These are phyloP conservation scores for Erodium texanum DNA, from an alignment of 441 rosid genomes.

Conservation along the genomic window DNA sequence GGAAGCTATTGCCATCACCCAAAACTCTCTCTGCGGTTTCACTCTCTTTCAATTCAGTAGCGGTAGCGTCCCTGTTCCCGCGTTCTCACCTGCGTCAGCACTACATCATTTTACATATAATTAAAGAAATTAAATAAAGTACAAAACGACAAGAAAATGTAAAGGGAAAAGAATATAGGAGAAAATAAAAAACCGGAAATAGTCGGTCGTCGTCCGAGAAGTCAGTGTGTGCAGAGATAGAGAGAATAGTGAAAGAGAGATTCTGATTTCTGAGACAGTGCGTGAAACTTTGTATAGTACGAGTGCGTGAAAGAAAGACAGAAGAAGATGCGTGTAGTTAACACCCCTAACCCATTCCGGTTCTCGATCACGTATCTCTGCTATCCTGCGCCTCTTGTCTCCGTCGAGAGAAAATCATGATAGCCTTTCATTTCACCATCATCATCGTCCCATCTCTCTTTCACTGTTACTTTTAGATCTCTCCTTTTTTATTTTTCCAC, in stretches of 20 bases:
- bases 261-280: too few species aligned
- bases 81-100: neutral
- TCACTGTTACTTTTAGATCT: too few species aligned
- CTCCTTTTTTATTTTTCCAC: too few species aligned
- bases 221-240: neutral
- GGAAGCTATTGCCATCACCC: neutral
- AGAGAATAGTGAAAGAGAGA: neutral
- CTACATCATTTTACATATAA: neutral
- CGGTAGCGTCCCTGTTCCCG: neutral
- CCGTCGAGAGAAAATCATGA: too few species aligned
- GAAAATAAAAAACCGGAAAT: neutral
- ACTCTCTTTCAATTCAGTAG: neutral
- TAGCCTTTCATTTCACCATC: neutral
- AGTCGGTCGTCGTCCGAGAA: constrained; percentile 1
- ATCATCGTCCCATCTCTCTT: neutral
- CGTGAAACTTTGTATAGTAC: too few species aligned
- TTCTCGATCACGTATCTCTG: neutral
- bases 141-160: neutral
- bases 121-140: too few species aligned
- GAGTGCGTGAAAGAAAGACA: too few species aligned
- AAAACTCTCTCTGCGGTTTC: neutral
- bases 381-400: neutral
- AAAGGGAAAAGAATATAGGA: too few species aligned
- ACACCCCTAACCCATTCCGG: too few species aligned
- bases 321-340: too few species aligned